Evolutionary conservation across 495 filamentous ascomycete species (phyloP).

Genomic region (Podospora conica): DNA sequence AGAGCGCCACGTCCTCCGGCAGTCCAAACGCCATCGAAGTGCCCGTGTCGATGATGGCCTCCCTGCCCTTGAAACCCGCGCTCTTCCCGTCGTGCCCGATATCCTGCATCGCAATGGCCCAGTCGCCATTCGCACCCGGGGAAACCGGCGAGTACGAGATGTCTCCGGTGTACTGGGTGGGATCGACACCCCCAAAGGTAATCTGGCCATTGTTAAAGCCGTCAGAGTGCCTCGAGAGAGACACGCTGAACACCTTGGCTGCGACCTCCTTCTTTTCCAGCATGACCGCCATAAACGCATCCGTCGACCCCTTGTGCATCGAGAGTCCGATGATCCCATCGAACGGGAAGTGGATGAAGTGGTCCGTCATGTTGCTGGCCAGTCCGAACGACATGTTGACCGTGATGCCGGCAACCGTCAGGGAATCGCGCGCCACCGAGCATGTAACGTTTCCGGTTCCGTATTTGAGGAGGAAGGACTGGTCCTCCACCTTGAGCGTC

Average conservation of each 20-base stretch:
- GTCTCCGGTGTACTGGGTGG: constrained; percentile 55
- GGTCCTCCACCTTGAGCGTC: constrained; percentile 42
- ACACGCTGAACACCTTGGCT: constrained; percentile 61
- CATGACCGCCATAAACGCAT: constrained; percentile 59
- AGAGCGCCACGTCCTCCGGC: constrained; percentile 51
- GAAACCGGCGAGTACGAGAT: constrained; percentile 55
- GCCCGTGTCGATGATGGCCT: constrained; percentile 74
- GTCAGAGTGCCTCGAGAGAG: constrained; percentile 58
- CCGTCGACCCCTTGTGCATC: constrained; percentile 42
- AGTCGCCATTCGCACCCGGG: constrained; percentile 39
- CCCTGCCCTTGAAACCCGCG: constrained; percentile 42
- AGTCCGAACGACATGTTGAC: constrained; percentile 61
- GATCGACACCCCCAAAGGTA: constrained; percentile 67
- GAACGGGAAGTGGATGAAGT: constrained; percentile 70
- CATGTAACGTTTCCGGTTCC: constrained; percentile 67
- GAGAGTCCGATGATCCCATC: constrained; percentile 85
- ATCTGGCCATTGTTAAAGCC: constrained; percentile 64
- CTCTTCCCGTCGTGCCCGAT: constrained; percentile 51
- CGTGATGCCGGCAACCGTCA: constrained; percentile 58
- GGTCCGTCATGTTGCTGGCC: constrained; percentile 56
- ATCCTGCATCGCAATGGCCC: constrained; percentile 65
- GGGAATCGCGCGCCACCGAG: constrained; percentile 52
- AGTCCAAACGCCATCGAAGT: constrained; percentile 71
- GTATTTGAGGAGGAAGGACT: constrained; percentile 57
- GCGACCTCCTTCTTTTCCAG: constrained; percentile 50